Base-by-base conservation (phyloP, 2,329 filamentous ascomycete species). In the Blumeriella jaapii region DNA sequence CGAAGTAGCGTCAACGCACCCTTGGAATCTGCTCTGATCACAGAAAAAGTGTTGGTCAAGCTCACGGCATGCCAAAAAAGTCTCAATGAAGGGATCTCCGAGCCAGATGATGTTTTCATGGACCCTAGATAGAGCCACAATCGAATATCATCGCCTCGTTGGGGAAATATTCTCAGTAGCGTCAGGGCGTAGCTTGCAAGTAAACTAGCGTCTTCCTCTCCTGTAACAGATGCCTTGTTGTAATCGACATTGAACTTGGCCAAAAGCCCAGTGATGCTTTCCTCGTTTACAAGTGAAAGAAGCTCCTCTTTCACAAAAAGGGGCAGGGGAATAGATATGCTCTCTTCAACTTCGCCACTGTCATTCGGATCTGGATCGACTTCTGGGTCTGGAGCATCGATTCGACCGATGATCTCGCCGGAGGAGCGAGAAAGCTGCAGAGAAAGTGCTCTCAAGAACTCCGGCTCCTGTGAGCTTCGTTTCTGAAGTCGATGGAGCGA, bases 121-220 rank as follows among this genome's bases (percentile, higher is more conserved):
- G 54, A 54, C 0, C 85, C 82, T 25, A 91, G 68, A 53, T 91
- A 96, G 1, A 96, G 65, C 62, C 85, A 89, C 84, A 96, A 93
- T 14, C 87, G 79, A 41, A 95, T 93, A 40, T 95, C 86, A 52
- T 95, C 87, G 3, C 78, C 78, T 40, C 75, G 71, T 5, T 68
- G 64, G 6, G 89, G 86, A 46, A 96, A 96, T 49, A 86, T 87
- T 39, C 82, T 74, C 3, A 96, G 64, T 3, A 98, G 62, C 0
- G 83, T 87, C 24, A 96, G 65, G 2, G 86, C 84, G 54, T 94
- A 96, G 17, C 81, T 84, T 9, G 89, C 85, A 24, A 94, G 64
- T 9, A 84, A 63, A 47, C 79, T 81, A 2, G 82, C 78, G 53
- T 82, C 73, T 39, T 54, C 54, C 24, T 54, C 48, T 11, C 45